Evolutionary conservation across 2,329 filamentous ascomycete species (phyloP), one percentile per base, ranked within the genome.

Genomic region (Diaporthe sp.): DNA sequence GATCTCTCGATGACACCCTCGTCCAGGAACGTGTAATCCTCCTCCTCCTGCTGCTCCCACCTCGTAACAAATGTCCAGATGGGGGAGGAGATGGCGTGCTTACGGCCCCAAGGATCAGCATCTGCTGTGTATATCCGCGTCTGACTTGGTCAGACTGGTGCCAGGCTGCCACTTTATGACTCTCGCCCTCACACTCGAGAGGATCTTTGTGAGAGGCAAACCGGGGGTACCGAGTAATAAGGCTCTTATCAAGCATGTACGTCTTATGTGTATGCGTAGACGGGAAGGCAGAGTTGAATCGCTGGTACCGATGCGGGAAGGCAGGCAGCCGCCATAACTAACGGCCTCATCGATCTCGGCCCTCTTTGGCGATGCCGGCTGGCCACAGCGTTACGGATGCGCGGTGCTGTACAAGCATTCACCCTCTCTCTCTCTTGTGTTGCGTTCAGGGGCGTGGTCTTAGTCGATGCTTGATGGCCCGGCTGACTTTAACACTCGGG

Each of bases 71-170:
- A 25, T 39, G 49, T 28, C 62, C 62, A 6, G 62, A 68, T 68
- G 12, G 31, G 46, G 62, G 31, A 68, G 62, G 62, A 53, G 46
- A 53, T 39, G 46, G 62, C 62, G 46, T 53, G 62, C 71, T 74
- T 74, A 65, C 75, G 42, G 71, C 74, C 74, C 71, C 70, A 74
- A 65, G 46, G 75, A 71, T 62, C 60, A 19, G 25, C 25, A 53
- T 51, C 28, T 39, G 28, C 9, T 74, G 65, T 73, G 61, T 42
- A 25, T 28, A 15, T 15, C 37, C 25, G 10, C n/a, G 39, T 34
- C 57, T 72, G 42, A 51, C 37, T 22, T 25, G 39, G 42, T 58
- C 60, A 72, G 25, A 25, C 46, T 19, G 31, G 44, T 31, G 28
- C 57, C 62, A 68, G 62, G 62, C 62, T 68, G 44, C 62, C 44